phyloP scores from a whole-genome alignment of 106 monocot species.

The Dendrobium catenatum region DNA sequence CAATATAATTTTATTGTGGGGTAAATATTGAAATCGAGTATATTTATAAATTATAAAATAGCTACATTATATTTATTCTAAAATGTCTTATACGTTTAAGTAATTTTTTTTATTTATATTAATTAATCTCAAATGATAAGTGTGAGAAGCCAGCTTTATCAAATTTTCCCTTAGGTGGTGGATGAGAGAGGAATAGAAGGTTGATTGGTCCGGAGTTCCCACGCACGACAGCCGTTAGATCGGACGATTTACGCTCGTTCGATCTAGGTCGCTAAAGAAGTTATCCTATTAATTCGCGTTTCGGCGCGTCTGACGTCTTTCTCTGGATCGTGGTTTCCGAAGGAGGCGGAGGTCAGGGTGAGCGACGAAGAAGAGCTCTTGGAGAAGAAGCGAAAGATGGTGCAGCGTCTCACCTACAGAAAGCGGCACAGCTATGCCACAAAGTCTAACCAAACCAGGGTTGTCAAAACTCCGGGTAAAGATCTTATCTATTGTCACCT shows the following conservation, averaged over 20 bases:
- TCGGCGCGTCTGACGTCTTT: not conserved
- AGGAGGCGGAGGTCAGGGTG: not conserved
- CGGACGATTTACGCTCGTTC: not conserved
- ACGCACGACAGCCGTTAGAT: not conserved
- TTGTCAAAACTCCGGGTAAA: slow-evolving; percentile 71
- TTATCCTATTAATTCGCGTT: not conserved
- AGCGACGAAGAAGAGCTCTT: not conserved
- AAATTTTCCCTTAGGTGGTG: no score
- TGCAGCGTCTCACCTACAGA: slow-evolving; percentile 52
- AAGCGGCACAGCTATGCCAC: slow-evolving; percentile 68
- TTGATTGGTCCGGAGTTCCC: no score
- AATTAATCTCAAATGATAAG: no score
- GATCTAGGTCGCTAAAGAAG: not conserved
- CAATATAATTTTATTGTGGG: no score
- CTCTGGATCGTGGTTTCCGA: not conserved
- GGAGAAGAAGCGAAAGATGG: slow-evolving; percentile 25
- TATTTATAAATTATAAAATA: no score
- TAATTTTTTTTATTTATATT: no score
- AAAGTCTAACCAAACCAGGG: slow-evolving; percentile 52
- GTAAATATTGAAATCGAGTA: no score
- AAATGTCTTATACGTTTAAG: no score
- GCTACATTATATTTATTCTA: no score
- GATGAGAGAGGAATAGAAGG: no score
- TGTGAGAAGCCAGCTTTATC: no score
- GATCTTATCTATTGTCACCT: not conserved